Conservation (phyloP, 495 filamentous ascomycete species). For the Collariella sp. region DNA sequence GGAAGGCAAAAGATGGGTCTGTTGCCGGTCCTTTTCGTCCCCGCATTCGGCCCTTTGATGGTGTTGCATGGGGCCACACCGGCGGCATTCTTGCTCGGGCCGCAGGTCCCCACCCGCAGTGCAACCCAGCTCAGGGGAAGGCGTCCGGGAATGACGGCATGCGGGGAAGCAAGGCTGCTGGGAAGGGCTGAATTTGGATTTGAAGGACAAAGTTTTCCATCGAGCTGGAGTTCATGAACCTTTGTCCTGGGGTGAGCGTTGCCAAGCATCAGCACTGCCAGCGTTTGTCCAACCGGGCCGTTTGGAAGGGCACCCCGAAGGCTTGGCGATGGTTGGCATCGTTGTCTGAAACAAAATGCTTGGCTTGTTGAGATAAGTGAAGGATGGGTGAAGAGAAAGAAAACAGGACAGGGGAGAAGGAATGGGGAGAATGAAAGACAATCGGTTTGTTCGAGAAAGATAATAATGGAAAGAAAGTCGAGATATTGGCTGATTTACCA, state of each 20-base stretch:
- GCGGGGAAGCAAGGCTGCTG: background rate
- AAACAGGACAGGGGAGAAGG: no score
- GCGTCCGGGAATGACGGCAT: background rate
- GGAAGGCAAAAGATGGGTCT: background rate
- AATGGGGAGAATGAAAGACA: no score
- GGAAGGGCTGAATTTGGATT: background rate
- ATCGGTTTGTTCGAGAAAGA: no score
- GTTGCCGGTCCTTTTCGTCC: slow-evolving; percentile 1
- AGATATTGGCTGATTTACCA: no score
- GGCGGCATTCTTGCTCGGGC: background rate
- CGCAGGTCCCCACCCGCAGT: background rate
- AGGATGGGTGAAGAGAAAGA: no score
- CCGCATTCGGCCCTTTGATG: slow-evolving; percentile 17
- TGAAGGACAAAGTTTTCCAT: background rate
- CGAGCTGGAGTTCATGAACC: background rate
- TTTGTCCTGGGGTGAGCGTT: background rate
- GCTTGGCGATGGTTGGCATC: no score
- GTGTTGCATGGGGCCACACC: background rate
- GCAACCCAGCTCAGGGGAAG: slow-evolving; percentile 4
- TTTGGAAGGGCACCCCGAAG: no score
- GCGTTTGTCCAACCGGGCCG: no score
- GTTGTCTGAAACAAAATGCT: no score
- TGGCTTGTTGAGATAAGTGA: no score
- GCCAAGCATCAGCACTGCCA: no score
- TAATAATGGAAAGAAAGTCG: no score